These are phyloP conservation scores for Lichtheimia ornata DNA, from an alignment of 371 early-diverging fungal species.

Conservation along the genomic window DNA sequence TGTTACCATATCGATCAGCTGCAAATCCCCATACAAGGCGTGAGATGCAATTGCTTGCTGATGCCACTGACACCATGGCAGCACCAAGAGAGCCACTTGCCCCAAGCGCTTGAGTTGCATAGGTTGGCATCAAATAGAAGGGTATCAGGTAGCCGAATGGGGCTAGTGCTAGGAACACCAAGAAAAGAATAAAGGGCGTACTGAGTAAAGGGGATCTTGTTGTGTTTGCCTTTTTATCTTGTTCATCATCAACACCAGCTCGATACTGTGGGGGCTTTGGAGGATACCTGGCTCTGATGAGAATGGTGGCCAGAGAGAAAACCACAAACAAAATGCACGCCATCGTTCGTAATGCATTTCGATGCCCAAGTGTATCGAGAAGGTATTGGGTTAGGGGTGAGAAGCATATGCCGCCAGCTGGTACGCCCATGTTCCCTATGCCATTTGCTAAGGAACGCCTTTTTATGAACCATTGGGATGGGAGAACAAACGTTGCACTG, in stretches of 20 bases:
- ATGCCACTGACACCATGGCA: slow-evolving; percentile 19
- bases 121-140: slow-evolving; percentile 26
- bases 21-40: slow-evolving; percentile 34
- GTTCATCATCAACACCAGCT: too few relatives aligned
- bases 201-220: not conserved
- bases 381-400: slow-evolving; percentile 58
- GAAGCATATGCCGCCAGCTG: slow-evolving; percentile 71
- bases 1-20: slow-evolving; percentile 13
- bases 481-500: slow-evolving; percentile 38
- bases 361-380: slow-evolving; percentile 50
- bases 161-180: slow-evolving; percentile 38
- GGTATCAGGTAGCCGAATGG: slow-evolving; percentile 40
- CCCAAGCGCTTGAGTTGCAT: slow-evolving; percentile 12
- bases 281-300: slow-evolving; percentile 35
- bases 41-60: slow-evolving; percentile 19
- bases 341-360: slow-evolving; percentile 54
- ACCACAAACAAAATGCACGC: slow-evolving; percentile 36
- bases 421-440: slow-evolving; percentile 65
- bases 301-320: slow-evolving; percentile 34
- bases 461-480: slow-evolving; percentile 46
- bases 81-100: slow-evolving; percentile 8
- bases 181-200: slow-evolving; percentile 25
- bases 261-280: slow-evolving; percentile 15
- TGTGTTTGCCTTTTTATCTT: too few relatives aligned
- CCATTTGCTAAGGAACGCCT: slow-evolving; percentile 47